A percentile compares a stretch with the other conserved stretches of the same genome.
Evolutionary conservation across 768 basidiomycete genomes (phyloP).

Genomic region (Leccinum subgranulosum): DNA sequence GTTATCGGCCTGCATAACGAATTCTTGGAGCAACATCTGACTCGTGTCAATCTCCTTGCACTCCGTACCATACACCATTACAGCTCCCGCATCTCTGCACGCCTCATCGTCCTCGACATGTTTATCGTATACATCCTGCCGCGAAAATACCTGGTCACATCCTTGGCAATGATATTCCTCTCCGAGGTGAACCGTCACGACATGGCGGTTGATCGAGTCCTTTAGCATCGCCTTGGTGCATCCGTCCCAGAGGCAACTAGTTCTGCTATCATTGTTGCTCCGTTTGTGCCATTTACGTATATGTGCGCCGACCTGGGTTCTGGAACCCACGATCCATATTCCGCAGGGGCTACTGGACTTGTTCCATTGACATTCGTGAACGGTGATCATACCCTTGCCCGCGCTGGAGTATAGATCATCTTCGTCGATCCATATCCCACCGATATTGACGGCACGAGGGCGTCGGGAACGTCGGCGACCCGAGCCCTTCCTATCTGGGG

Average conservation of each 20-base stretch:
- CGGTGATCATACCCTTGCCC: background rate
- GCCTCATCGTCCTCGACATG: background rate
- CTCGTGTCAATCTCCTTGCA: background rate
- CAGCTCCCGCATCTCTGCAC: background rate
- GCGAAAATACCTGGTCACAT: background rate
- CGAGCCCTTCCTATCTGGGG: background rate
- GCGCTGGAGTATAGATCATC: background rate
- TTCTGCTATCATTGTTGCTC: background rate
- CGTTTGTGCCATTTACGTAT: conserved; percentile 2
- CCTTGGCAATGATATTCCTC: background rate
- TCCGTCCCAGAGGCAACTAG: background rate
- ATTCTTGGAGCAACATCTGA: background rate
- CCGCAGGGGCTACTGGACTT: background rate
- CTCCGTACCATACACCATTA: background rate
- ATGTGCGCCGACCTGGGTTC: background rate
- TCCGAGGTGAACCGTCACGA: background rate
- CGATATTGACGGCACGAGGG: background rate
- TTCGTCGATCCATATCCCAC: conserved; percentile 1
- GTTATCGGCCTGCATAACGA: no score
- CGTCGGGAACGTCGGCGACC: background rate
- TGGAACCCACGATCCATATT: conserved; percentile 4
- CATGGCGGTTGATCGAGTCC: background rate
- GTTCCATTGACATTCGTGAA: conserved; percentile 3
- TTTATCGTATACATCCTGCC: conserved; percentile 1
- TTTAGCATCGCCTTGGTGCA: background rate